Evolutionary conservation across 2,329 filamentous ascomycete genomes (phyloP), one percentile per base, ranked within the genome.

Genomic region (Alternaria solani): DNA sequence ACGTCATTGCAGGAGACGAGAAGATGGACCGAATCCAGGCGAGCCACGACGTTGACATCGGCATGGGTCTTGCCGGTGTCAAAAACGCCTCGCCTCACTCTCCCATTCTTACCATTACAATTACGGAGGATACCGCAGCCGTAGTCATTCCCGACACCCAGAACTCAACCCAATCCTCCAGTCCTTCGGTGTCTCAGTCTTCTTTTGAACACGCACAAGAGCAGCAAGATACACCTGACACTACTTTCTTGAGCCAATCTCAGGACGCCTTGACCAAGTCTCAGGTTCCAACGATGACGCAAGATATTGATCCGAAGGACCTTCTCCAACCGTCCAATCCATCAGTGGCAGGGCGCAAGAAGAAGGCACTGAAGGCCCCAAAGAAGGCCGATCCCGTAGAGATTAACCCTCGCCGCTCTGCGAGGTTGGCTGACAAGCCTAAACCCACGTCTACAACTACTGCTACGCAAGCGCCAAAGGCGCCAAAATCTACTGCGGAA

Each of bases 171-270:
- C 32, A 36, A 2, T 34, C 44, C 0, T 23, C 28, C 4, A 9
- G n/a, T 0, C 20, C 28, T 2, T 34, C 44, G 2, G 8, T n/a
- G 4, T 16, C 9, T 9, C 18, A 9, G 7, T 34, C 18, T 0
- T 48, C 28, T 2, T 1, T 9, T 0, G 4, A 7, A 23, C 5
- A 5, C 18, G 18, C 12, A 3, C 2, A 16, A 1, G 44, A 20
- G 28, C 20, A 16, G 1, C 44, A 48, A 14, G 28, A 48, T 18
- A 48, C 44, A 20, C 44, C 28, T 5, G 28, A 32, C 11, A 20
- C 44, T 4, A 47, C 44, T 11, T 16, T 23, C 28, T 16, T 16
- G 11, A 47, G 28, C 7, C 44, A 47, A 9, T 20, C 26, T 0
- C 44, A 47, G 20, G 44, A 16, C 2, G 16, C 16, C 34, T n/a